Base-by-base conservation (phyloP, 106 monocot species). In the Allium fistulosum region DNA sequence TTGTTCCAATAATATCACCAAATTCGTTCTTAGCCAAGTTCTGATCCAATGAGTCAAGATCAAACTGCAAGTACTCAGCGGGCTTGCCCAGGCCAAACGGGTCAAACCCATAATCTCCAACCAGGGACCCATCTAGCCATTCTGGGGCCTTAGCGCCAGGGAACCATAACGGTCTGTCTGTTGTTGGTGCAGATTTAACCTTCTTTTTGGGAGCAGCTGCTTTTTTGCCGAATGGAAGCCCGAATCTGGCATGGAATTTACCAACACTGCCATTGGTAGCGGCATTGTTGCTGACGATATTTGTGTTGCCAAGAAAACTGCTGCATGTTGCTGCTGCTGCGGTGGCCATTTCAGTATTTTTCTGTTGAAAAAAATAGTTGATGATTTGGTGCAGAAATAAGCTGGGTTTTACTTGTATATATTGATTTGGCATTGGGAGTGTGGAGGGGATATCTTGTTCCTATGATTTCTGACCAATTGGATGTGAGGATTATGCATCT, bases 51-150 rank as follows among this genome's bases (percentile, higher is more conserved):
- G 91, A 91, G 75, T 95, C 95, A 28, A 91, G 53, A 3, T 95
- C 95, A 68, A 57, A 95, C 73, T 95, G 95, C 46, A 95, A 78
- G 81, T 95, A 95, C 88, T 95, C 91, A 6, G 83, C 95, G 12
- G 95, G 95, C 75, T 95, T 95, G 7, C 95, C 95, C 4, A 95
- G 87, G 1, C 95, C 95, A 55, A 88, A 88, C 1, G 95, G 95
- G 75, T 95, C 95, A 71, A 95, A 95, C 10, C 95, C 95, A 17
- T 95, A 95, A 74, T 95, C 95, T 0, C 95, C 95, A 13, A 95
- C 79, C 4, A 91, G 74, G 17, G 81, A 68, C 0, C 94, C 94
- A 61, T 95, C 94, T 4, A 95, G 85, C 79, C 79, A 95, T 11
- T 88, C 91, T 2, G 95, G 95, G 6, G 95, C 76, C 77, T 73